Conservation (phyloP, 1,284 basidiomycete species). For the Tetrapyrgos nigripes region DNA sequence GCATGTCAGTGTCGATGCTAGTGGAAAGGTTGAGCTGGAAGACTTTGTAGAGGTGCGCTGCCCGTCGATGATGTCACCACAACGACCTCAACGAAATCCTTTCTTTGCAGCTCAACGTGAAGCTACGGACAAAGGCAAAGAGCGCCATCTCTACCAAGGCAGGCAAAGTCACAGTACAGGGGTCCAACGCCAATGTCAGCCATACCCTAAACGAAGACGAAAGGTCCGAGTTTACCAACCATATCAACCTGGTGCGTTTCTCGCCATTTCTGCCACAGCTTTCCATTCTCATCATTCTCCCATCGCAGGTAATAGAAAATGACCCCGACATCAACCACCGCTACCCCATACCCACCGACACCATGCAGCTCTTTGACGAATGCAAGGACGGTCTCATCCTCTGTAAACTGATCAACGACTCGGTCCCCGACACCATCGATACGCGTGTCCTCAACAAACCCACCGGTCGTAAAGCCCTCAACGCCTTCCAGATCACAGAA, state of each 20-base stretch:
- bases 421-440: conserved; percentile 98
- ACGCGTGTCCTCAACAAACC: conserved; percentile 96
- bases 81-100: conserved; percentile 22
- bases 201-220: conserved; percentile 99
- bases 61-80: conserved; percentile 21
- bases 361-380: conserved; percentile 99
- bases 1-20: conserved; percentile 92
- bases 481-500: conserved; percentile 98
- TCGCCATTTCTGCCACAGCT: conserved; percentile 1
- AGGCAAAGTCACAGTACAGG: conserved; percentile 94
- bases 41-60: conserved; percentile 92
- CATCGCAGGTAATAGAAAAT: conserved; percentile 89
- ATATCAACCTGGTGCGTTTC: conserved; percentile 85
- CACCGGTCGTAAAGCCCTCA: conserved; percentile 77
- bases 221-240: conserved; percentile 93
- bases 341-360: conserved; percentile 95
- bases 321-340: conserved; percentile 86
- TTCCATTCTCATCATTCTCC: conserved; percentile 7
- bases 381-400: conserved; percentile 94
- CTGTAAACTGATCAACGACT: conserved; percentile 99
- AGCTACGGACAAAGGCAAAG: conserved; percentile 68
- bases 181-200: conserved; percentile 94
- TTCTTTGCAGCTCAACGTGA: conserved; percentile 76
- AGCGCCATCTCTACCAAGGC: conserved; percentile 74
- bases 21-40: conserved; percentile 95